Conservation (phyloP, 768 basidiomycete genomes). For the Calvatia gigantea region DNA sequence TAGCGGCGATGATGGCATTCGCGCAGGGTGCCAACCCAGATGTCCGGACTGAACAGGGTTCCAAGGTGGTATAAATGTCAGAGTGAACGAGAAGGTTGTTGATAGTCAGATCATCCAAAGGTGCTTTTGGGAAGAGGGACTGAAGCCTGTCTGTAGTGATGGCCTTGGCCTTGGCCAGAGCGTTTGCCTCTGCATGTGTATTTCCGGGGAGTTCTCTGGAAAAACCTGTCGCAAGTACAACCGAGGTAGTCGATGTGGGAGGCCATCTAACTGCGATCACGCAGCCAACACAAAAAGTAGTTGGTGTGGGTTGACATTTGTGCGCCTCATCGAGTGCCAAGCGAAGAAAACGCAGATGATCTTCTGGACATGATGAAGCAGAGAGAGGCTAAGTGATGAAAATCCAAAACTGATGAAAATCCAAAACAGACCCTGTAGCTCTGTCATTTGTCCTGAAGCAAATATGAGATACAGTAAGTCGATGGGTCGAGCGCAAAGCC, state of each 20-base stretch:
- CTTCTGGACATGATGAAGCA: conserved; percentile 11
- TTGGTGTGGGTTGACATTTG: conserved; percentile 63
- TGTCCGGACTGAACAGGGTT: conserved; percentile 89
- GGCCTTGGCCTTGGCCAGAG: conserved; percentile 65
- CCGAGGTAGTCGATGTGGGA: conserved; percentile 29
- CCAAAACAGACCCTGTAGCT: conserved; percentile 7
- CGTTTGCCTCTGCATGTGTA: conserved; percentile 97
- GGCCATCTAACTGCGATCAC: conserved; percentile 56
- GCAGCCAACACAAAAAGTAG: conserved; percentile 92
- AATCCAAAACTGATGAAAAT: neutral
- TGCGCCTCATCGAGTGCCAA: conserved; percentile 69
- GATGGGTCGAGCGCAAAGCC: neutral
- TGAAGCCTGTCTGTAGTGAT: conserved; percentile 43
- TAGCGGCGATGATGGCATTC: conserved; percentile 71
- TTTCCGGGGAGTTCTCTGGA: conserved; percentile 92
- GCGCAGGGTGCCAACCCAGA: conserved; percentile 87
- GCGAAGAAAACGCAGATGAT: conserved; percentile 43
- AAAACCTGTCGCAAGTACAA: conserved; percentile 75
- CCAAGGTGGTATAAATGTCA: conserved; percentile 93
- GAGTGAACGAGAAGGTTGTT: conserved; percentile 52
- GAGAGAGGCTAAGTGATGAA: neutral
- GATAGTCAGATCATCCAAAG: conserved; percentile 28
- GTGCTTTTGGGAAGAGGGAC: conserved; percentile 35
- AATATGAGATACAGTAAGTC: neutral
- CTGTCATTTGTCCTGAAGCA: conserved; percentile 1